Evolutionary conservation across 305 asterid species (phyloP), one percentile per base, ranked within the genome.

Genomic region (Lippia alba): DNA sequence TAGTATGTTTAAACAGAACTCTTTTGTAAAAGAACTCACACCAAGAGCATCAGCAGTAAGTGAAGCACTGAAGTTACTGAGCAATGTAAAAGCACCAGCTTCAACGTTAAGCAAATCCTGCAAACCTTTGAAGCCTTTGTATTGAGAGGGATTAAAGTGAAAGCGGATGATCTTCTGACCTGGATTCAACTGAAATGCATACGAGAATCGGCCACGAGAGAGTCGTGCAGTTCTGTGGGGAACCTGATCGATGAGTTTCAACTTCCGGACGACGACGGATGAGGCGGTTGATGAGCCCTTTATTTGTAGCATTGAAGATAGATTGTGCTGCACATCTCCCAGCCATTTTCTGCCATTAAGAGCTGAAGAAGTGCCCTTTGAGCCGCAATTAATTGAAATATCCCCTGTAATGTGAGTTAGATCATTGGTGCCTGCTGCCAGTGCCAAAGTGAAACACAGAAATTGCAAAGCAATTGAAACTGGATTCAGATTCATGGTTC

Each of bases 111-210:
- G 75, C 0, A 75, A 63, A 46, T 80, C 81, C 30, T 5, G 61
- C 0, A 36, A 75, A 20, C 72, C 75, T 30, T 49, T 58, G 40
- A 79, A 77, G 5, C 81, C 80, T 36, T 56, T 68, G 44, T 79
- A 74, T 0, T 20, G 17, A 72, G 66, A 1, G 3, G 74, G 75
- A 61, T 72, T 67, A 74, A 82, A 82, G 45, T 79, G 79, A 67
- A 82, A 75, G 46, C 79, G 78, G 34, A 82, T 9, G 19, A 72
- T 45, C 61, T 71, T 80, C 81, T 74, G 82, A 80, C 83, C 87
- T 77, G 74, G 61, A 8, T 41, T 58, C 44, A 83, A 12, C 24
- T n/a, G 76, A 62, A 82, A 74, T 1, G 34, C 6, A 16, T 83
- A 83, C 18, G 74, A 75, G 62, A 80, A 83, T 18, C 1, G 69